Percentiles rank a stretch among this genome's conserved stretches.
Evolutionary conservation across 352 stramenopile species (phyloP).

Genomic region (Phytophthora hybrid): DNA sequence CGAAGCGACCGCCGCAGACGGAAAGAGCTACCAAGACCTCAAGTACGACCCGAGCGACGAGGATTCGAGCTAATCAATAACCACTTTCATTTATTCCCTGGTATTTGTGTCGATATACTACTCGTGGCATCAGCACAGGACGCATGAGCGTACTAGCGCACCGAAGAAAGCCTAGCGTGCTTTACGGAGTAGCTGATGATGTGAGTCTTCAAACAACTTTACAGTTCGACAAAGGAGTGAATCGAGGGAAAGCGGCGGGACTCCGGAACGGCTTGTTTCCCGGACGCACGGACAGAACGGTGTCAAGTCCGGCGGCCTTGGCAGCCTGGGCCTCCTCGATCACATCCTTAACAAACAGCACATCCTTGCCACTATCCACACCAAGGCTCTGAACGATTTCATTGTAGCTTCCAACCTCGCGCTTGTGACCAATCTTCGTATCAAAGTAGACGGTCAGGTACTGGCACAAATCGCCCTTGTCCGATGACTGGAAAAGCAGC

Average conservation of each 20-base stretch:
- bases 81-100: conserved; percentile 20
- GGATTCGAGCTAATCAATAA: conserved; percentile 63
- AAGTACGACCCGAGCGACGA: conserved; percentile 87
- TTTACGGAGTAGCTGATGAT: neutral
- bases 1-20: conserved; percentile 37
- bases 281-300: conserved; percentile 84
- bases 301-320: conserved; percentile 65
- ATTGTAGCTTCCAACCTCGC: conserved; percentile 70
- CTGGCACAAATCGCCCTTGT: conserved; percentile 80
- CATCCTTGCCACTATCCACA: conserved; percentile 76
- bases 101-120: conserved; percentile 16
- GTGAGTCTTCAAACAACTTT: conserved; percentile 1
- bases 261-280: conserved; percentile 82
- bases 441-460: conserved; percentile 89
- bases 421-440: conserved; percentile 85
- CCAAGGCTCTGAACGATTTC: conserved; percentile 88
- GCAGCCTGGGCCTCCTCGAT: conserved; percentile 88
- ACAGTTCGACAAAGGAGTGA: conserved; percentile 72
- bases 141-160: conserved; percentile 7
- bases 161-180: neutral
- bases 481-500: conserved; percentile 88
- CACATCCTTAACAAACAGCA: conserved; percentile 92
- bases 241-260: conserved; percentile 64
- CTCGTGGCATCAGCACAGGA: conserved; percentile 13
- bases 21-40: conserved; percentile 64